Percentiles rank a stretch among this genome's conserved stretches.
phyloP scores from a whole-genome alignment of 805 yeast genomes.

The Crinitomyces ghanaensis region DNA sequence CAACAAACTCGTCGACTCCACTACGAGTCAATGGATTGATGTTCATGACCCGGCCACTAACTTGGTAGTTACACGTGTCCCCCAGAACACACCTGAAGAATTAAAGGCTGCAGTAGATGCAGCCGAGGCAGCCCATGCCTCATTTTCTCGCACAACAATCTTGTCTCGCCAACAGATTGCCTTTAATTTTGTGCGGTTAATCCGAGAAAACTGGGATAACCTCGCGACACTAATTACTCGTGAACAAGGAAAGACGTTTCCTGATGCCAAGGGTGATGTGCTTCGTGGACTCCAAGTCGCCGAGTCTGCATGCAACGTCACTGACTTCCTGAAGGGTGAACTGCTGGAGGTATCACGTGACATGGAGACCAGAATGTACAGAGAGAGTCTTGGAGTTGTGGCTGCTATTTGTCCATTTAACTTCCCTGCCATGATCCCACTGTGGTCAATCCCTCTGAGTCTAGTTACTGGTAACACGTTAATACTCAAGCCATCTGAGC shows the following conservation, averaged over 20 bases:
- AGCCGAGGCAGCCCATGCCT: conserved; percentile 50
- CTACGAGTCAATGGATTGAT: conserved; percentile 49
- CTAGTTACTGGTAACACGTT: conserved; percentile 66
- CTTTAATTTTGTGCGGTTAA: conserved; percentile 54
- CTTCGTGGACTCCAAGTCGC: conserved; percentile 70
- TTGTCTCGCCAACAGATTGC: conserved; percentile 50
- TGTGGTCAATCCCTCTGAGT: conserved; percentile 53
- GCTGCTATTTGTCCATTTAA: conserved; percentile 74
- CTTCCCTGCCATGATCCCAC: conserved; percentile 76
- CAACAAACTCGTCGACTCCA: conserved; percentile 40
- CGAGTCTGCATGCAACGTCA: conserved; percentile 57
- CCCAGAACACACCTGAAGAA: conserved; percentile 59
- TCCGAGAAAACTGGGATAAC: conserved; percentile 55
- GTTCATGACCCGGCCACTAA: conserved; percentile 70
- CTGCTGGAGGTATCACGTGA: conserved; percentile 57
- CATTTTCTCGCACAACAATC: conserved; percentile 41
- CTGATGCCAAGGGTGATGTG: conserved; percentile 67
- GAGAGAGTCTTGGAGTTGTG: conserved; percentile 61
- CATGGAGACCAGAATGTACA: conserved; percentile 68
- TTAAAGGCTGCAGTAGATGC: conserved; percentile 52
- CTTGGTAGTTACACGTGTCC: conserved; percentile 52
- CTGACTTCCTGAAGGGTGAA: conserved; percentile 49
- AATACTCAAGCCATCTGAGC: conserved; percentile 57
- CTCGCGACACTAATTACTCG: conserved; percentile 52
- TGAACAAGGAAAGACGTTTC: conserved; percentile 69